phyloP scores from a whole-genome alignment of 352 stramenopile genomes.

The Phytopythium aichiense region DNA sequence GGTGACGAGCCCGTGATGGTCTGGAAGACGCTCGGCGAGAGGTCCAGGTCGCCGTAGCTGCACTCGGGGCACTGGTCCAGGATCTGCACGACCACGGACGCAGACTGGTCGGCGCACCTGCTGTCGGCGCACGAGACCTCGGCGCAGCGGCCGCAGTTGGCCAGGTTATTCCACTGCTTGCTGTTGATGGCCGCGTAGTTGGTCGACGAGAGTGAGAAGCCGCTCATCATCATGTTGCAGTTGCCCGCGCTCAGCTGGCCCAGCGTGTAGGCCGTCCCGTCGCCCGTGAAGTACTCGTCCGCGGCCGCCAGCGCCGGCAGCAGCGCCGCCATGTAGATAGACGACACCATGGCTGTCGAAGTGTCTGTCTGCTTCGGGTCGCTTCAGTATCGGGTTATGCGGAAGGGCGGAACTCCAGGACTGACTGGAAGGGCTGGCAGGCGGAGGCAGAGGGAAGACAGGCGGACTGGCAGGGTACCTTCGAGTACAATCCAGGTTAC shows the following conservation, averaged over 20 bases:
- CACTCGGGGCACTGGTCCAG: slow-evolving; percentile 74
- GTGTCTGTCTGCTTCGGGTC: slow-evolving; percentile 6
- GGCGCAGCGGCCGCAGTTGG: slow-evolving; percentile 54
- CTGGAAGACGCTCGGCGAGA: slow-evolving; percentile 66
- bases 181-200: slow-evolving; percentile 76
- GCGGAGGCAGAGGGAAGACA: background rate
- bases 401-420: background rate
- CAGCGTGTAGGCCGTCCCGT: slow-evolving; percentile 45
- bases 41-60: slow-evolving; percentile 55
- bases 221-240: slow-evolving; percentile 51
- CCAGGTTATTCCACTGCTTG: slow-evolving; percentile 45
- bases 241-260: slow-evolving; percentile 32
- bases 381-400: background rate
- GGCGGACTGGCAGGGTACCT: background rate
- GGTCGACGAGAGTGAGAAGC: slow-evolving; percentile 29
- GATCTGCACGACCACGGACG: slow-evolving; percentile 56
- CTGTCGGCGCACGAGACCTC: slow-evolving; percentile 58
- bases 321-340: slow-evolving; percentile 3
- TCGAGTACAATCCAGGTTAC: background rate
- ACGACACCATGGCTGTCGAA: slow-evolving; percentile 14
- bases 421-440: background rate
- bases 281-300: slow-evolving; percentile 31
- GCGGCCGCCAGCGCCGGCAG: slow-evolving; percentile 12
- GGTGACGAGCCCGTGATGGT: slow-evolving; percentile 60
- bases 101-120: slow-evolving; percentile 32